Base-by-base conservation (phyloP, 1,284 basidiomycete genomes). In the Bondarzewia mesenterica region DNA sequence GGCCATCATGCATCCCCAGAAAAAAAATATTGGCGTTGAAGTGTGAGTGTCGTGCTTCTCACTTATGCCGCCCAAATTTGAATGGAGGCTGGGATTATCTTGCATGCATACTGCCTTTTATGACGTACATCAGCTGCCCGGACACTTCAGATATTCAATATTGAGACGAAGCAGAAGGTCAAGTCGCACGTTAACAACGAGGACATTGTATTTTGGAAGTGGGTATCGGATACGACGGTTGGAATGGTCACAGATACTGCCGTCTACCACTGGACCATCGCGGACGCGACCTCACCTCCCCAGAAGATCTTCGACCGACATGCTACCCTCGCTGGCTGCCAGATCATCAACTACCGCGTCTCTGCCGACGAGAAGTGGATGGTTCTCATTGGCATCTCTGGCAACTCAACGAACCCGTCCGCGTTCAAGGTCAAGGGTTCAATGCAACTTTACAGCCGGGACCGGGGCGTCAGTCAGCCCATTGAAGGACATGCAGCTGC, bases 401-500 rank as follows among this genome's bases (percentile, higher is more conserved):
- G 92, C 49, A 99, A 99, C 72, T 79, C 91, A 8, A 85, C 82
- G 45, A 94, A 89, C 65, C 93, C 89, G 42, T 89, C 81, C 50
- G 93, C 86, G 6, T 99, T 98, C 85, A 98, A 96, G 71, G 89
- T 97, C 66, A 97, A 97, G 73, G 94, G 94, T 37, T 79, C 89
- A 5, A 94, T 97, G 85, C 94, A 97, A 65, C 73, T 97, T 44
- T 99, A 93, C 73, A 93, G 85, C 73, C 78, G 75, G 60, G 89
- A 89, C 57, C 81, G 96, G 18, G 89, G 86, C n/a, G 93, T 99
- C 57, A 94, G 89, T 60, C 96, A 99, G 69, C 92, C 95, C 40
- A 99, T 99, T 56, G 96, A 99, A 64, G 96, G 96, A 12, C 96
- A 99, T 63, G 96, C 96, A 21, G 96, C 96, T 49, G 83, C 93